Evolutionary conservation across 345 rosid genomes (phyloP), one percentile per base, ranked within the genome.

Genomic region (Cochlearia excelsa): DNA sequence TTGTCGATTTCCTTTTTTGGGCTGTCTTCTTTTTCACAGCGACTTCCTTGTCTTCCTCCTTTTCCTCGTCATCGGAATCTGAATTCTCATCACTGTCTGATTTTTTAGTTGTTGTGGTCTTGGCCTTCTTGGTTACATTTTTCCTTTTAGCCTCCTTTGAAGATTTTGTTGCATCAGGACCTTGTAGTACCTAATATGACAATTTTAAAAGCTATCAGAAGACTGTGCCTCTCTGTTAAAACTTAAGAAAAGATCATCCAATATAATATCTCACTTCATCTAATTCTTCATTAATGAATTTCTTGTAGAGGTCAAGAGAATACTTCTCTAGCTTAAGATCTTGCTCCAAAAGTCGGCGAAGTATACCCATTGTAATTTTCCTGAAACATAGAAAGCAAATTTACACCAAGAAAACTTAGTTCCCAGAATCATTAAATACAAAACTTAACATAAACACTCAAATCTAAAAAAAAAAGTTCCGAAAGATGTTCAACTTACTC

Each of bases 281-380:
- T 69, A 92, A 66, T 51, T 81, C 82, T 42, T 63, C 71, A 72
- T 72, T 72, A 40, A 88, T 81, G 58, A 81, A 79, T 72, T 75
- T 77, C 80, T 88, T 92, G 69, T 58, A 74, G 26, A 82, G 76
- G 74, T 92, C 96, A 66, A 92, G 91, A 27, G 80, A 38, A 78
- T 47, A 39, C 52, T 83, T 81, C 31, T 79, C 86, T 48, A 88
- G 75, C 53, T 79, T 74, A 64, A 92, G 90, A 81, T 88, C 98
- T 69, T 79, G 77, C 80, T 92, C 96, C 72, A 88, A 69, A 59
- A 84, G 82, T 46, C 98, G 77, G 61, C 95, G 90, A 61, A 83
- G 85, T 64, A 83, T 75, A 49, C 81, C 87, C 95, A 92, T 83
- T 35, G 96, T 81, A 54, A 91, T 68, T 60, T 77, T 63, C 49